Percentiles rank a stretch among this genome's conserved stretches.
Conservation (phyloP, 768 basidiomycete species). For the Hypholoma fasciculare region DNA sequence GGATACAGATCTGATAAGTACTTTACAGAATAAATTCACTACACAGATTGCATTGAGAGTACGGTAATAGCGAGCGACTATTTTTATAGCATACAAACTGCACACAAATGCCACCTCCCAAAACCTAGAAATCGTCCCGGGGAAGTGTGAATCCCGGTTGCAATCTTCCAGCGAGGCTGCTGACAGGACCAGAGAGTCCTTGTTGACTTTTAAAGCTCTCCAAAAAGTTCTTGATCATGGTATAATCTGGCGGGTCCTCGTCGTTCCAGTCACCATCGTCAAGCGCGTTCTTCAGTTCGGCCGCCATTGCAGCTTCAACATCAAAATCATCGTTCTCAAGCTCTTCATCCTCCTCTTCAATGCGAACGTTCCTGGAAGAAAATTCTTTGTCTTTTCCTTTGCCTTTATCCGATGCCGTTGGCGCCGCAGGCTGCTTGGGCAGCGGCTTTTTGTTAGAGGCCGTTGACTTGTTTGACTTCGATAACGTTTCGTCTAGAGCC, state of each 20-base stretch:
- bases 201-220: constrained; percentile 94
- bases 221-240: constrained; percentile 93
- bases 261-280: constrained; percentile 56
- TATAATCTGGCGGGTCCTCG: constrained; percentile 70
- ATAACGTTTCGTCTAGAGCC: constrained; percentile 89
- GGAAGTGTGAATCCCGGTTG: constrained; percentile 76
- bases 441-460: background rate
- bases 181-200: constrained; percentile 88
- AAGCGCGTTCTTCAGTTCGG: constrained; percentile 71
- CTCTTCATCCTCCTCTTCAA: constrained; percentile 44
- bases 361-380: constrained; percentile 31
- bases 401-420: constrained; percentile 42
- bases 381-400: constrained; percentile 31
- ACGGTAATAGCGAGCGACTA: too few species aligned
- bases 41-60: too few species aligned
- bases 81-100: too few species aligned
- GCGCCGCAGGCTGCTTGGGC: constrained; percentile 18
- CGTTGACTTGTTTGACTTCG: constrained; percentile 13
- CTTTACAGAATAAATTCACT: too few species aligned
- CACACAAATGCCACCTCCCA: too few species aligned
- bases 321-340: constrained; percentile 54
- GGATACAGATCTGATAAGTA: too few species aligned
- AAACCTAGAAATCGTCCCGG: constrained; percentile 52
- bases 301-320: constrained; percentile 87
- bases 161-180: constrained; percentile 84